These are phyloP conservation scores for Pichia sp. DNA, from an alignment of 1,139 yeast species.

Conservation along the genomic window DNA sequence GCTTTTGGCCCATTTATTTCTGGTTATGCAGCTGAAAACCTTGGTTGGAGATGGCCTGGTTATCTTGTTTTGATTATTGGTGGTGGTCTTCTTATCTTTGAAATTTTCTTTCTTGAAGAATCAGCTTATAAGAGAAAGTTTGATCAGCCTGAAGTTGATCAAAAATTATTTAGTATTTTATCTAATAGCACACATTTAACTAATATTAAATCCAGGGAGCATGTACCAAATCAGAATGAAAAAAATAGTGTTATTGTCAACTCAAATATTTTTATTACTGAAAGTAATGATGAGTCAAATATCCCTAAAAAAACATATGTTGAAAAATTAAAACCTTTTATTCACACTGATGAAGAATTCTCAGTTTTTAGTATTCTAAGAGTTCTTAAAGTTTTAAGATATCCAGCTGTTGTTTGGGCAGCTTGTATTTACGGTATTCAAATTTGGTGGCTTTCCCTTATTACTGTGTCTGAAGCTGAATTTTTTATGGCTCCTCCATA, in stretches of 20 bases:
- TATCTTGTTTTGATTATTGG: constrained; percentile 36
- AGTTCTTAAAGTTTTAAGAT: constrained; percentile 35
- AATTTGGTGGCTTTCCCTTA: constrained; percentile 45
- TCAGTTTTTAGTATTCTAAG: constrained; percentile 36
- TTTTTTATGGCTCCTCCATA: constrained; percentile 51
- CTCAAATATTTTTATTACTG: constrained; percentile 4
- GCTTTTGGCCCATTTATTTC: constrained; percentile 41
- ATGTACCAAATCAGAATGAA: neutral
- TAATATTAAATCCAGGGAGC: neutral
- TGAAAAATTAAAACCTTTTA: constrained; percentile 30
- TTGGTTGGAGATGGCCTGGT: constrained; percentile 41
- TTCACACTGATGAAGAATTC: constrained; percentile 10
- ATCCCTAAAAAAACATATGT: constrained; percentile 31
- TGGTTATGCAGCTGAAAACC: constrained; percentile 35
- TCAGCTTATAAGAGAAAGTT: constrained; percentile 21
- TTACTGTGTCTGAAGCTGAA: constrained; percentile 39
- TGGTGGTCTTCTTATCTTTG: constrained; percentile 32
- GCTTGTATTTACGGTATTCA: constrained; percentile 47
- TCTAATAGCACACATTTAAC: constrained; percentile 16
- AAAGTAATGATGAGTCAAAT: constrained; percentile 12
- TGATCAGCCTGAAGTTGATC: constrained; percentile 12
- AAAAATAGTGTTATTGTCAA: neutral
- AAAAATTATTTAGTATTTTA: constrained; percentile 16
- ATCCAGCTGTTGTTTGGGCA: constrained; percentile 45
- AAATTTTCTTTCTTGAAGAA: constrained; percentile 41